Conservation (phyloP, 352 stramenopile genomes). For the Blastocystis sp. region DNA sequence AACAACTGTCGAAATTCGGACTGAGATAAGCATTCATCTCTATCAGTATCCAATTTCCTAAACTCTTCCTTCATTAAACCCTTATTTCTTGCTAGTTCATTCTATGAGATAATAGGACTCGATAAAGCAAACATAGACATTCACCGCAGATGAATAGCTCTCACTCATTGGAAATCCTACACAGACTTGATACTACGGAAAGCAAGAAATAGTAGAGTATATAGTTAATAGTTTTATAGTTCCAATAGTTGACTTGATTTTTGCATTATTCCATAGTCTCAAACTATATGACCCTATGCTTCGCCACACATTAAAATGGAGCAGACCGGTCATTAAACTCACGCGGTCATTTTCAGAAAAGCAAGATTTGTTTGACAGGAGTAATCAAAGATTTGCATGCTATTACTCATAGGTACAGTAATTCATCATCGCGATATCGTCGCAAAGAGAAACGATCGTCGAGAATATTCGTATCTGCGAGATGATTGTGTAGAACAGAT, state of each 20-base stretch:
- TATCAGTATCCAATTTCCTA: neutral
- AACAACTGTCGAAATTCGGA: slow-evolving; percentile 9
- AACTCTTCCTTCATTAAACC: neutral
- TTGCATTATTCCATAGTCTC: too few species aligned
- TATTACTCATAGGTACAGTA: neutral
- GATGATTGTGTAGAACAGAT: slow-evolving; percentile 45
- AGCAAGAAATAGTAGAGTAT: too few species aligned
- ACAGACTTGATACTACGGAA: too few species aligned
- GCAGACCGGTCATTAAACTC: neutral
- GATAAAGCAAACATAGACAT: neutral
- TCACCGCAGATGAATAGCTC: neutral
- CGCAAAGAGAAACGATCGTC: slow-evolving; percentile 13
- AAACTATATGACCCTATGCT: neutral
- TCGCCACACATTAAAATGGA: neutral
- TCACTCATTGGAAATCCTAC: neutral
- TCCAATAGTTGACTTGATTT: too few species aligned
- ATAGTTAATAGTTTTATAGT: too few species aligned
- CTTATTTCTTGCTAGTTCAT: neutral
- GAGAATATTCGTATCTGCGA: slow-evolving; percentile 41
- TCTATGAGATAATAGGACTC: neutral
- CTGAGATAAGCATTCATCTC: neutral
- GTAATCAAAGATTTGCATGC: neutral
- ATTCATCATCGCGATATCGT: slow-evolving; percentile 24
- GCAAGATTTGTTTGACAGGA: slow-evolving; percentile 35
- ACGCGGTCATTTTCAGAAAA: slow-evolving; percentile 18